Evolutionary conservation across 805 yeast genomes (phyloP).

Genomic region (Kuraishia cidri): DNA sequence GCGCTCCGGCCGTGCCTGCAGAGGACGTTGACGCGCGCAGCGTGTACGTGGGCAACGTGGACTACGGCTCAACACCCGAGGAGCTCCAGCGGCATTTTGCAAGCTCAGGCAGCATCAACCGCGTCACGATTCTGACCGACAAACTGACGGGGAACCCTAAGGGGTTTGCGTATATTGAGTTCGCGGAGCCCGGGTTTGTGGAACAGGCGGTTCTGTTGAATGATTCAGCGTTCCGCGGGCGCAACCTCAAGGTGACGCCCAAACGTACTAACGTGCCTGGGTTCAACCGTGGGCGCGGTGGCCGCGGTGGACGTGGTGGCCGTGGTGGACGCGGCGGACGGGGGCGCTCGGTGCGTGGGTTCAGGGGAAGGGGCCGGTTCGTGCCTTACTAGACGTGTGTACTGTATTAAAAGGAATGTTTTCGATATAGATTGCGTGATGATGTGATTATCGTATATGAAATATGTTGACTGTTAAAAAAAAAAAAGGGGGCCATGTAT

Average conservation of each 20-base stretch:
- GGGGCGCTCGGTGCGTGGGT: constrained; percentile 15
- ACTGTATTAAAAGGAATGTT: background rate
- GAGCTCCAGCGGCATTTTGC: constrained; percentile 70
- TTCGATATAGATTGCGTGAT: too few relatives aligned
- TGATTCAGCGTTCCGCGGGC: constrained; percentile 57
- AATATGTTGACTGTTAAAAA: too few relatives aligned
- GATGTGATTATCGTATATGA: too few relatives aligned
- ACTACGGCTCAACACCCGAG: constrained; percentile 64
- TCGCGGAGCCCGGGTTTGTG: constrained; percentile 58
- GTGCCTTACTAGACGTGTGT: constrained; percentile 15
- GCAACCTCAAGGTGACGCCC: constrained; percentile 64
- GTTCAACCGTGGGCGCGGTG: constrained; percentile 34
- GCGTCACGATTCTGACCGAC: constrained; percentile 72
- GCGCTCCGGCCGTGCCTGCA: constrained; percentile 9
- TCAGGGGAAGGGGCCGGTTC: constrained; percentile 21
- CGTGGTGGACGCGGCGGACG: constrained; percentile 10
- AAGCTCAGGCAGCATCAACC: constrained; percentile 60
- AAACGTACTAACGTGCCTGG: constrained; percentile 84
- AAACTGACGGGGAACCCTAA: constrained; percentile 74
- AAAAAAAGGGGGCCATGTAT: too few relatives aligned
- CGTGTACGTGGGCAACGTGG: constrained; percentile 82
- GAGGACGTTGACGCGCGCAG: constrained; percentile 67
- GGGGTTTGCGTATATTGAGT: constrained; percentile 84
- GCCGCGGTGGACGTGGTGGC: constrained; percentile 13
- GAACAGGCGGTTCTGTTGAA: constrained; percentile 57